Base-by-base conservation (phyloP, 495 filamentous ascomycete species). In the Trichoderma parareesei region DNA sequence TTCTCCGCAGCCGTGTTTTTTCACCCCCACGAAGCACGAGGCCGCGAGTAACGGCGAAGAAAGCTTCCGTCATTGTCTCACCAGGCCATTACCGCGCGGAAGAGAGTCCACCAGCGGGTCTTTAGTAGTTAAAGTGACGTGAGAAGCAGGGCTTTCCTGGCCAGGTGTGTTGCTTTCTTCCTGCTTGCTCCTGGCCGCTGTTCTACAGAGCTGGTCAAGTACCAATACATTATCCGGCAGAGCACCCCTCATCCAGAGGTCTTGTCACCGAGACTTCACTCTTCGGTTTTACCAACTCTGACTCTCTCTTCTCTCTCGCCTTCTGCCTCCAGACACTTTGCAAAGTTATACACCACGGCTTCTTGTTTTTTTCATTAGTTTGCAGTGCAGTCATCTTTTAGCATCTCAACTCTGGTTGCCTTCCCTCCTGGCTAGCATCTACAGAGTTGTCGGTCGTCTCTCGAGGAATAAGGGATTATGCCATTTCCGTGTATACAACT, bases 111-210 rank as follows among this genome's bases (percentile, higher is more conserved):
- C 49, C 20, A 57, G 49, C 49, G 49, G 49, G 49, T 57, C 49
- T 57, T 13, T 57, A 57, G 49, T 57, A 57, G 49, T 57, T 57
- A 57, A 57, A 57, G 49, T 57, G 49, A 57, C 49, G 49, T 57
- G 49, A 57, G 49, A 57, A 57, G 49, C 49, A 57, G 49, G 49
- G 49, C 49, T 57, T 57, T 57, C 49, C 49, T 57, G 33, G 49
- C 33, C 49, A 14, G 20, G 49, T 57, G 49, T 48, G 44, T 14
- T 48, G 11, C 44, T 48, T 48, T 9, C 9, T 57, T 57, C 20
- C 20, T 57, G 49, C 49, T 57, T 57, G 49, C 49, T 57, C 49
- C 49, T 57, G 49, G 49, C 20, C n/a, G 49, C 35, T 35, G 27
- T 57, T 57, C 49, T 37, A 57, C 49, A 37, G 49, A 57, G 49